phyloP scores from a whole-genome alignment of 106 monocot genomes.

The Amphibolis antarctica region DNA sequence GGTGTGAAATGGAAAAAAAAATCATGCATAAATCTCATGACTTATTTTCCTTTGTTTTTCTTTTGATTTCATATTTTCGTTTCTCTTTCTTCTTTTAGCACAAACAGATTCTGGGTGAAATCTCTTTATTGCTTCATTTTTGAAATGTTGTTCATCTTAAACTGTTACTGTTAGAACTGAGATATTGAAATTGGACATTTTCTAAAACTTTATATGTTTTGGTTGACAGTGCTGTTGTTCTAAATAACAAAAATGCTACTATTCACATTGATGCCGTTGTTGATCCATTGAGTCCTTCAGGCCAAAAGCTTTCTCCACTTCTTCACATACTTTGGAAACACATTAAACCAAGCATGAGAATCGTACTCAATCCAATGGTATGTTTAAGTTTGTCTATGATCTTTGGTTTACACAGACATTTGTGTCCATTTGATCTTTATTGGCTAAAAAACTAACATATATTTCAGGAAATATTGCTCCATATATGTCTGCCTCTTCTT shows the following conservation, averaged over 20 bases:
- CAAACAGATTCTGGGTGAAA: too few species aligned
- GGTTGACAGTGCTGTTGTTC: slow-evolving; percentile 62
- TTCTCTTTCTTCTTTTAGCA: too few species aligned
- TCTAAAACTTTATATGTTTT: slow-evolving; percentile 1
- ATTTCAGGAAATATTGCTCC: background rate
- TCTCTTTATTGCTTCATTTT: too few species aligned
- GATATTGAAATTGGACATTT: too few species aligned
- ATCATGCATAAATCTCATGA: too few species aligned
- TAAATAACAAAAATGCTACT: slow-evolving; percentile 53
- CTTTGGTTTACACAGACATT: background rate
- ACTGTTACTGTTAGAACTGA: too few species aligned
- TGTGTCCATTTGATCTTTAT: background rate
- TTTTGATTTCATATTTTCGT: too few species aligned
- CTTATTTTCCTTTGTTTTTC: too few species aligned
- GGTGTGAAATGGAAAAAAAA: too few species aligned
- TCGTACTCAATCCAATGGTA: slow-evolving; percentile 88
- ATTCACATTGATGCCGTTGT: slow-evolving; percentile 96
- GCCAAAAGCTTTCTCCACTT: slow-evolving; percentile 85
- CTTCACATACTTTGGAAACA: slow-evolving; percentile 62
- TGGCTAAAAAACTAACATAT: slow-evolving; percentile 1
- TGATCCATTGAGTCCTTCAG: slow-evolving; percentile 89
- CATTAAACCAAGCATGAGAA: slow-evolving; percentile 90
- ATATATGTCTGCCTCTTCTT: too few species aligned
- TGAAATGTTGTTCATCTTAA: too few species aligned
- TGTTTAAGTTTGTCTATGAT: slow-evolving; percentile 18